phyloP scores from a whole-genome alignment of 345 rosid genomes.

The Rhodamnia rubescens region DNA sequence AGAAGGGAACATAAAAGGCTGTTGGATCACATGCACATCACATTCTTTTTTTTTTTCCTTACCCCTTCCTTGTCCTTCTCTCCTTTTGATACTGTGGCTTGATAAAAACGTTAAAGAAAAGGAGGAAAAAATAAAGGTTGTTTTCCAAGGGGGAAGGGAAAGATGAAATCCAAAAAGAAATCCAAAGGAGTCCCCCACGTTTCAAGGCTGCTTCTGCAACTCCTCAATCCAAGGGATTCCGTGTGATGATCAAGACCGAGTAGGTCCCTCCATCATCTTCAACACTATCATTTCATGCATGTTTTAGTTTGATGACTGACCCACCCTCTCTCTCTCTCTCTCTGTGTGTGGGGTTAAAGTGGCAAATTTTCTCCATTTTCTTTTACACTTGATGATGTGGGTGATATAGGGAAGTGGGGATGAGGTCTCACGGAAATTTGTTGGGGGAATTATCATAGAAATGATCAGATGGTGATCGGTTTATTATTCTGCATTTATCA shows the following conservation, averaged over 20 bases:
- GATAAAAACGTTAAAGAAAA: neutral
- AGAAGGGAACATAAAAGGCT: constrained; percentile 61
- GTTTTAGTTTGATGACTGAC: constrained; percentile 10
- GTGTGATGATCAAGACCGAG: neutral
- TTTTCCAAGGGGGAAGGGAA: constrained; percentile 11
- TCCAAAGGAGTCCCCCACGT: constrained; percentile 19
- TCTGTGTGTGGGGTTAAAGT: neutral
- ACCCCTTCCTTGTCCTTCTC: constrained; percentile 9
- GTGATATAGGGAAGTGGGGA: neutral
- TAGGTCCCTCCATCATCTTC: constrained; percentile 60
- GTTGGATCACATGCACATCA: constrained; percentile 83
- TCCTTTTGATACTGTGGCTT: constrained; percentile 51
- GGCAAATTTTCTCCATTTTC: neutral
- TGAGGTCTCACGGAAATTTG: neutral
- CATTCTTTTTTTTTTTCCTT: constrained; percentile 22
- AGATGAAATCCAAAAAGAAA: neutral
- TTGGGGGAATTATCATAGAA: neutral
- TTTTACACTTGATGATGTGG: neutral
- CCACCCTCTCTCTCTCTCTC: constrained; percentile 10
- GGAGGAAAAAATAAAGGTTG: constrained; percentile 6
- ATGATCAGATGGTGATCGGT: neutral
- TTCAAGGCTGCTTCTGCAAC: constrained; percentile 33
- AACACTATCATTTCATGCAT: constrained; percentile 49
- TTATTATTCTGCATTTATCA: neutral
- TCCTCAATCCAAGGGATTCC: constrained; percentile 68